Percentiles rank a stretch among this genome's conserved stretches.
phyloP scores from a whole-genome alignment of 495 filamentous ascomycete genomes.

The Penicillium goetzii region DNA sequence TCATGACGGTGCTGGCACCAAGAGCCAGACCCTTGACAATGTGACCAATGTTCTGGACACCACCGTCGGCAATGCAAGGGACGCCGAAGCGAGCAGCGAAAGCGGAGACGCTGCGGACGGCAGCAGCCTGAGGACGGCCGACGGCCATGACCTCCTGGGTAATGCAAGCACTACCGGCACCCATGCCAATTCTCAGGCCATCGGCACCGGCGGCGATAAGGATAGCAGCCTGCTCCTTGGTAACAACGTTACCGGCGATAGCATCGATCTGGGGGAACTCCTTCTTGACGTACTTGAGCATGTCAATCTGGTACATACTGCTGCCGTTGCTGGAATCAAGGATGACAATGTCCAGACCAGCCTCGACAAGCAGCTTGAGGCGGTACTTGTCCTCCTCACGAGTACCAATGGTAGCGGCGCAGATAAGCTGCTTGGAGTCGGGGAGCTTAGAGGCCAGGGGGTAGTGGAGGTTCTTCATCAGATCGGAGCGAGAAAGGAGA shows the following conservation, averaged over 20 bases:
- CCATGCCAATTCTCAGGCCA: constrained; percentile 98
- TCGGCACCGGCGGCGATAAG: constrained; percentile 95
- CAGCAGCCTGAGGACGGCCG: constrained; percentile 89
- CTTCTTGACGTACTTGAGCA: constrained; percentile 94
- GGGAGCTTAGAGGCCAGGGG: constrained; percentile 96
- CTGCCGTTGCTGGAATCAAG: constrained; percentile 97
- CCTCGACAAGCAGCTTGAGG: constrained; percentile 86
- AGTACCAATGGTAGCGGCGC: constrained; percentile 93
- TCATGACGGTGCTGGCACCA: constrained; percentile 97
- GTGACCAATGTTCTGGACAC: constrained; percentile 97
- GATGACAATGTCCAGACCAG: constrained; percentile 93
- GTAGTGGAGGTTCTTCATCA: constrained; percentile 99
- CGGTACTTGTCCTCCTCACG: constrained; percentile 87
- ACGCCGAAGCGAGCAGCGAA: constrained; percentile 95
- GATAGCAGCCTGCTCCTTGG: constrained; percentile 87
- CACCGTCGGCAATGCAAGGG: constrained; percentile 96
- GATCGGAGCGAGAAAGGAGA: constrained; percentile 92
- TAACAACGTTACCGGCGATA: constrained; percentile 98
- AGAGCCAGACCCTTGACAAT: constrained; percentile 97
- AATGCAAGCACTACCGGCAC: constrained; percentile 95
- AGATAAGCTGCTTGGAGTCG: constrained; percentile 96
- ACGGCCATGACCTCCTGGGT: constrained; percentile 99
- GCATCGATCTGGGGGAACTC: constrained; percentile 86
- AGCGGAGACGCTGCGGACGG: constrained; percentile 82
- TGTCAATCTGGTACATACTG: constrained; percentile 94